Evolutionary conservation across 2,329 filamentous ascomycete genomes (phyloP), one percentile per base, ranked within the genome.

Genomic region (Colletotrichum sp.): DNA sequence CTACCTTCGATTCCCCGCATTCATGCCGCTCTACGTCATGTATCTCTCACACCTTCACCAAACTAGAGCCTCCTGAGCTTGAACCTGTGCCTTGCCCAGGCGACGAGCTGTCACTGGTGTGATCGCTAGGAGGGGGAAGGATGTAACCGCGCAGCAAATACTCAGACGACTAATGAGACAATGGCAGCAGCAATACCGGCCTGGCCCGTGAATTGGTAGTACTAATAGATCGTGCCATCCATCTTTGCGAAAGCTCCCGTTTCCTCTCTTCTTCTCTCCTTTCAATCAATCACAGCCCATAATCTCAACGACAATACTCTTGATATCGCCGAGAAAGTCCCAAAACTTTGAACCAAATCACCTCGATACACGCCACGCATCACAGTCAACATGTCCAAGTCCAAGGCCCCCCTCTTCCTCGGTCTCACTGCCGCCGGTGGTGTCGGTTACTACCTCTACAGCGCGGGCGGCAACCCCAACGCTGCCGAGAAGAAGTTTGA

Each of bases 381-480:
- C n/a, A 36, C 32, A 62, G 77, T 79, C 78, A 85, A 65, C 79
- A 90, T 90, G 88, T 88, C 87, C 78, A 84, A 82, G 77, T 88
- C 88, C 66, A 86, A 86, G 79, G 80, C 85, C 57, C 89, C 89
- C 79, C 80, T 89, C 79, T 82, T 88, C 80, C 82, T 93, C 80
- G 94, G 93, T 80, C 86, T 92, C 79, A 91, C 89, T 76, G 92
- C 91, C 79, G 93, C 90, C 36, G 92, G 91, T 80, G 94, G 92
- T 78, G 88, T 93, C 75, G 95, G 94, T 59, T 99, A 98, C 90
- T 99, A 99, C 89, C 91, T 99, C 78, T 99, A 98, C 89, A 90
- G 87, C 68, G 94, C 96, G 18, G 96, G 96, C 77, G 96, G 96
- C 74, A 91, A 92, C 84, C 90, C 95, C 68, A 95, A 94, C 85